phyloP scores from a whole-genome alignment of 352 stramenopile species.

The Pythium aphanidermatum region DNA sequence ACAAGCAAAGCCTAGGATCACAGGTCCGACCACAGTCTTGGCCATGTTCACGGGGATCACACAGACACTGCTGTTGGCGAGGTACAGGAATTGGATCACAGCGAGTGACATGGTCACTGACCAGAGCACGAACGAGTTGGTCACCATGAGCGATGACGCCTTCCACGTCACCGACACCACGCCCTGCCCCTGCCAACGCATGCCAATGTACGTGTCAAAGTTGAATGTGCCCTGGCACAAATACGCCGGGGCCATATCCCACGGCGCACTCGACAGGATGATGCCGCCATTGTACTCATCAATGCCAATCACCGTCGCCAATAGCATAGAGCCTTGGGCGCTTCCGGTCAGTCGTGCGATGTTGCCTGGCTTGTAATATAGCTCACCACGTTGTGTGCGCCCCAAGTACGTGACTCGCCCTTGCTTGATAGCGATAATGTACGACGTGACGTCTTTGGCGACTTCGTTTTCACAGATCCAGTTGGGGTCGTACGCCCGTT shows the following conservation, averaged over 20 bases:
- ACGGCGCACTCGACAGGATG: slow-evolving; percentile 16
- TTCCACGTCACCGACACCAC: slow-evolving; percentile 20
- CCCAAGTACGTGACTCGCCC: slow-evolving; percentile 17
- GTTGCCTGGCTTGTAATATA: slow-evolving; percentile 19
- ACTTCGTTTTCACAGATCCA: slow-evolving; percentile 24
- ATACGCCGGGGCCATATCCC: slow-evolving; percentile 10
- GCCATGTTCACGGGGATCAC: slow-evolving; percentile 18
- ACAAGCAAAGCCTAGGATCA: slow-evolving; percentile 9
- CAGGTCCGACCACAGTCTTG: slow-evolving; percentile 13
- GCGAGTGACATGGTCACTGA: slow-evolving; percentile 11
- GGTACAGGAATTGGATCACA: slow-evolving; percentile 11
- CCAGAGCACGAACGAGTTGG: slow-evolving; percentile 24
- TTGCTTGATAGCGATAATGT: slow-evolving; percentile 13
- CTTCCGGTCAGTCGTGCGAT: slow-evolving; percentile 8
- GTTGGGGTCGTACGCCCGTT: slow-evolving; percentile 14
- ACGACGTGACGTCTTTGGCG: slow-evolving; percentile 7
- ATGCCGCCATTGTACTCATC: slow-evolving; percentile 22
- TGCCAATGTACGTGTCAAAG: slow-evolving; percentile 5
- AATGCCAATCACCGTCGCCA: slow-evolving; percentile 14
- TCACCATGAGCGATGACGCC: slow-evolving; percentile 16
- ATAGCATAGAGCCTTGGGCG: slow-evolving; percentile 1
- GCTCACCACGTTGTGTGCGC: slow-evolving; percentile 4
- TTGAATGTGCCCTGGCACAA: slow-evolving; percentile 14
- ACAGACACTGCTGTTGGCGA: slow-evolving; percentile 15
- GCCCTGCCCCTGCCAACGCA: slow-evolving; percentile 17